Conservation (phyloP, 768 basidiomycete species). For the Tricholoma terreum region DNA sequence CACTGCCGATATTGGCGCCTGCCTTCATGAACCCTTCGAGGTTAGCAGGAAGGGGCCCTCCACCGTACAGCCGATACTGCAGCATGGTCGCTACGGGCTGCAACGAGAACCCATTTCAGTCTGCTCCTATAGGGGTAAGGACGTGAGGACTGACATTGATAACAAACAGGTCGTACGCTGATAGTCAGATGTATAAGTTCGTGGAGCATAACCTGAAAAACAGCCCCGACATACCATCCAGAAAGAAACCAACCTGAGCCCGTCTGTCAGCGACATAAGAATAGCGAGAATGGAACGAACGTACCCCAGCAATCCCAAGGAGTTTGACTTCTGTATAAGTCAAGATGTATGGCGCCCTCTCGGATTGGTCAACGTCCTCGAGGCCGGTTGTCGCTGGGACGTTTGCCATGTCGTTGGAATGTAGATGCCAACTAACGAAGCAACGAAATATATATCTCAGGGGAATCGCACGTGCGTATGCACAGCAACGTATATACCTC, state of each 20-base stretch:
- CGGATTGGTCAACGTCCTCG: slow-evolving; percentile 26
- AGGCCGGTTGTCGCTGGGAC: slow-evolving; percentile 11
- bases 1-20: slow-evolving; percentile 67
- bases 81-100: slow-evolving; percentile 68
- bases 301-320: slow-evolving; percentile 57
- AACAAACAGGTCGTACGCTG: slow-evolving; percentile 70
- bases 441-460: not conserved
- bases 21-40: slow-evolving; percentile 64
- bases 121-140: not conserved
- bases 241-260: slow-evolving; percentile 62
- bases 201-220: not conserved
- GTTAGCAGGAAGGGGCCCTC: slow-evolving; percentile 45
- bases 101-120: not conserved
- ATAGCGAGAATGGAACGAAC: slow-evolving; percentile 16
- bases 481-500: not conserved
- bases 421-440: not conserved
- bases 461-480: not conserved
- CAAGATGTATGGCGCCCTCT: slow-evolving; percentile 26
- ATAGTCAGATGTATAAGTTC: not conserved
- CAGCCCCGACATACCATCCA: slow-evolving; percentile 50
- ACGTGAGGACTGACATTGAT: slow-evolving; percentile 49
- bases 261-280: not conserved
- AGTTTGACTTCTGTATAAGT: slow-evolving; percentile 53
- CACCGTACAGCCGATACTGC: slow-evolving; percentile 60
- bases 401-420: slow-evolving; percentile 5